Conservation (phyloP, 2,329 filamentous ascomycete species). For the Alternaria postmessia region DNA sequence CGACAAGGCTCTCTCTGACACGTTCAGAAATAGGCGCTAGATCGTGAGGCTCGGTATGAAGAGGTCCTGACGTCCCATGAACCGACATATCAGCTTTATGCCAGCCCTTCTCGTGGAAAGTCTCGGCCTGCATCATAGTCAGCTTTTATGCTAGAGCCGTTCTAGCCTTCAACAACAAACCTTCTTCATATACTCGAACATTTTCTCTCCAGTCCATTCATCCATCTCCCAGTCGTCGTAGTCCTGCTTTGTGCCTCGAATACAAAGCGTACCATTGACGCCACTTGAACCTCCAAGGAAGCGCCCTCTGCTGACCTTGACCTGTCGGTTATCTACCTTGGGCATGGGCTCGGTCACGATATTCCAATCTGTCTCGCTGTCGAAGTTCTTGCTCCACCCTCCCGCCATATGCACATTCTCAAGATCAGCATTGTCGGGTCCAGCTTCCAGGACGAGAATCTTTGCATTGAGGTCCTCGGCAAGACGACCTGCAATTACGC, state of each 20-base stretch:
- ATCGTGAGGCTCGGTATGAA: constrained; percentile 66
- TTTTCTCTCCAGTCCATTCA: constrained; percentile 65
- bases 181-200: constrained; percentile 66
- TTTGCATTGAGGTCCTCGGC: constrained; percentile 55
- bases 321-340: constrained; percentile 53
- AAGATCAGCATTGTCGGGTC: constrained; percentile 55
- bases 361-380: constrained; percentile 62
- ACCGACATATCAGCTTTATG: constrained; percentile 59
- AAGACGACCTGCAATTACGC: constrained; percentile 59
- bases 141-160: not conserved
- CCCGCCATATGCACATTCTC: constrained; percentile 63
- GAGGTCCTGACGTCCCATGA: constrained; percentile 59
- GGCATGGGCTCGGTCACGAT: constrained; percentile 54
- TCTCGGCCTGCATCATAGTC: constrained; percentile 55
- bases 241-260: constrained; percentile 59
- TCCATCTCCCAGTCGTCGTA: constrained; percentile 65
- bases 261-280: constrained; percentile 60
- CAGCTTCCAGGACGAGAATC: constrained; percentile 59
- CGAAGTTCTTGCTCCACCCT: constrained; percentile 58
- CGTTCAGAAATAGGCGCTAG: constrained; percentile 66
- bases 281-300: constrained; percentile 61
- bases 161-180: constrained; percentile 23
- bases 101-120: constrained; percentile 66
- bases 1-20: constrained; percentile 63
- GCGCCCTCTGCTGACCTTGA: constrained; percentile 60